Evolutionary conservation across 768 basidiomycete genomes (phyloP), one percentile per base, ranked within the genome.

Genomic region (Mrakia frigida): DNA sequence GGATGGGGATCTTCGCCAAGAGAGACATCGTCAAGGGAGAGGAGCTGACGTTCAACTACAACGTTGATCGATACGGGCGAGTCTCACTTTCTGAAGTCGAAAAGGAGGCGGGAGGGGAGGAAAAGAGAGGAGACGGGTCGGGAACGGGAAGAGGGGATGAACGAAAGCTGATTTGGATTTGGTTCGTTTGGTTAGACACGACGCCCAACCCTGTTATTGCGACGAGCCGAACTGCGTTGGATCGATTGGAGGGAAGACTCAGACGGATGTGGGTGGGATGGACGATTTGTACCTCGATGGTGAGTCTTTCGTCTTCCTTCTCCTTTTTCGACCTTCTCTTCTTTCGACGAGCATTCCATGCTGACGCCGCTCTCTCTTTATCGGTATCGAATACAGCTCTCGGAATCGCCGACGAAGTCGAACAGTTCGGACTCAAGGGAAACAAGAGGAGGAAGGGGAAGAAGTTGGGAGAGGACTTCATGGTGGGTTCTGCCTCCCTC

Each of bases 1-100:
- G 97, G 50, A 98, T 98, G 96, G 97, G 95, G 63, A 98, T 98
- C 80, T 99, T 98, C 81, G 90, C 96, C n/a, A 93, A 90, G 80
- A 87, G 93, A 60, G 79, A 86, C 73, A 73, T 80, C 16, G 37
- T 61, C 18, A 28, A 70, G 41, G 75, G 79, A 52, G 80, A 80
- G 53, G 80, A 80, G 70, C 78, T 80, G 79, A 98, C 97, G 0
- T 98, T 98, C 86, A 98, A 99, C 84, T 99, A 99, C 83, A 99
- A 99, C 82, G 97, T 98, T 56, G 97, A 98, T 83, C 93, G 97
- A 76, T 99, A 99, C 81, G 97, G 96, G 96, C 95, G 77, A 69
- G 90, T 86, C 11, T 18, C 43, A 2, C 11, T 6, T 14, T 23
- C 35, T 53, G 3, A 18, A 50, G 21, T 21, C 46, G 46, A 50